phyloP scores from a whole-genome alignment of 2,329 filamentous ascomycete genomes.

The Monilinia polystroma region DNA sequence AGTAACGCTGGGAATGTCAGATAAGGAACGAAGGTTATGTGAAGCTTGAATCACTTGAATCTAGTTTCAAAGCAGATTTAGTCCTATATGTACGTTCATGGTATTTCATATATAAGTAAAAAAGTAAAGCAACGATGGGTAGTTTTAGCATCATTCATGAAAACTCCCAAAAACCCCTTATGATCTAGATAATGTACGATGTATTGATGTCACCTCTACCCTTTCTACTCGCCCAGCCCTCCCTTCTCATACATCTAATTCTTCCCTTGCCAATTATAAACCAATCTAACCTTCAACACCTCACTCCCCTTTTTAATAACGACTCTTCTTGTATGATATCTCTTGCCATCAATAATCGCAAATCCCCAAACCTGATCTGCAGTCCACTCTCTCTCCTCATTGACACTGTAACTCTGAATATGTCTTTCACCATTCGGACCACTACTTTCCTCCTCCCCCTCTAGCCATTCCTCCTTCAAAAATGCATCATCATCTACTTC shows the following conservation, averaged over 20 bases:
- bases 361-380: constrained; percentile 55
- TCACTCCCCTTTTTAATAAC: constrained; percentile 44
- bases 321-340: constrained; percentile 44
- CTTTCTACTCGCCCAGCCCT: background rate
- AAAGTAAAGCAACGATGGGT: background rate
- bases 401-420: constrained; percentile 52
- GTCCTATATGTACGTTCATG: background rate
- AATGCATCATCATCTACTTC: constrained; percentile 42
- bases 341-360: constrained; percentile 44
- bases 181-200: background rate
- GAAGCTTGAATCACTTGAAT: background rate
- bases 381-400: constrained; percentile 51
- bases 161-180: background rate
- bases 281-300: constrained; percentile 43
- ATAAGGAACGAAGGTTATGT: too few relatives aligned
- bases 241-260: constrained; percentile 23
- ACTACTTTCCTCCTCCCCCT: constrained; percentile 44
- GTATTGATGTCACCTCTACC: background rate
- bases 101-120: background rate
- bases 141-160: background rate
- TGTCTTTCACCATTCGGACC: constrained; percentile 46
- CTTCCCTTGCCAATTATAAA: constrained; percentile 45
- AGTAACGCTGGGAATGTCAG: background rate
- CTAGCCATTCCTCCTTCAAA: constrained; percentile 51
- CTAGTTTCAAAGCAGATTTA: background rate